These are phyloP conservation scores for Wickerhamomyces kurtzmanii DNA, from an alignment of 805 yeast genomes.

Conservation along the genomic window DNA sequence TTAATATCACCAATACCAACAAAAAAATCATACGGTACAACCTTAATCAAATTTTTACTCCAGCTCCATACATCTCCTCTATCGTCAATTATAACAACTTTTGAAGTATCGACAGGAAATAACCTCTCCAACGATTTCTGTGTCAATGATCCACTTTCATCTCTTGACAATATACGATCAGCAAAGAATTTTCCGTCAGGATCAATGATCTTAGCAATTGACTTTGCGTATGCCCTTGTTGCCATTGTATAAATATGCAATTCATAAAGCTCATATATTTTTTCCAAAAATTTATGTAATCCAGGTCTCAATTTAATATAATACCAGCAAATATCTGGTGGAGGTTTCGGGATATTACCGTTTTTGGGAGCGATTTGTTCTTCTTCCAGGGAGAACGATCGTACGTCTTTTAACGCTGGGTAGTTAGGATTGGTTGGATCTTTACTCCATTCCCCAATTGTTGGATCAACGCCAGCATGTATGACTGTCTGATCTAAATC, in stretches of 20 bases:
- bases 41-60: constrained; percentile 86
- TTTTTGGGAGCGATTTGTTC: constrained; percentile 48
- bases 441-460: constrained; percentile 91
- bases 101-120: constrained; percentile 91
- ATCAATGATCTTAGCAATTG: constrained; percentile 84
- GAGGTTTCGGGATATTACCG: constrained; percentile 51
- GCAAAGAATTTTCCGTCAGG: constrained; percentile 84
- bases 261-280: constrained; percentile 61
- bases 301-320: constrained; percentile 93
- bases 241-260: constrained; percentile 98
- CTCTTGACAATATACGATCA: constrained; percentile 84
- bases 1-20: constrained; percentile 97
- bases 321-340: constrained; percentile 60
- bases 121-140: constrained; percentile 81
- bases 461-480: constrained; percentile 96
- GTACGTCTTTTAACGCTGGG: constrained; percentile 75
- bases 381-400: constrained; percentile 69
- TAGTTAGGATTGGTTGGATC: constrained; percentile 83
- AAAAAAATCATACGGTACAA: constrained; percentile 90
- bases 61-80: constrained; percentile 99
- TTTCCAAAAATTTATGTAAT: constrained; percentile 57
- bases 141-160: constrained; percentile 88
- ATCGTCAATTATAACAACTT: constrained; percentile 95
- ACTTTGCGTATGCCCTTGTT: constrained; percentile 83
- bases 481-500: constrained; percentile 96